phyloP scores from a whole-genome alignment of 257 asterid species.

The Capsicum chinense region DNA sequence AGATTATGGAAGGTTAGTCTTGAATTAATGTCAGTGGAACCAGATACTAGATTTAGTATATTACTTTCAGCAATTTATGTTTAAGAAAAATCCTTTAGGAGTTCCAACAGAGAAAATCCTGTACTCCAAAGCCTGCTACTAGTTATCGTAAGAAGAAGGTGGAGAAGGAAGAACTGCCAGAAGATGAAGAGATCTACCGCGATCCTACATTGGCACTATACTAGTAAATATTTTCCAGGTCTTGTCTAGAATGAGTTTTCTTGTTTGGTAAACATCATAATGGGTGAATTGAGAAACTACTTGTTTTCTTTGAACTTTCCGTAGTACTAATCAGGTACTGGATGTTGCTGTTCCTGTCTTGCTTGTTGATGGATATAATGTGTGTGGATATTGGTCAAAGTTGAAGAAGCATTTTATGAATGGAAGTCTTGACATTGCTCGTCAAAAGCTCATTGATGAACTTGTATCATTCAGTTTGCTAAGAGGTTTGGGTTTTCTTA shows the following conservation, averaged over 20 bases:
- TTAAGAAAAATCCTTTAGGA: constrained; percentile 51
- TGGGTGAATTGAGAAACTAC: constrained; percentile 28
- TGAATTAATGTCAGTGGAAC: constrained; percentile 12
- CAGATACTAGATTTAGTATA: constrained; percentile 23
- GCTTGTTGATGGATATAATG: constrained; percentile 97
- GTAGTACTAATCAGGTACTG: constrained; percentile 83
- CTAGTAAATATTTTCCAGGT: constrained; percentile 58
- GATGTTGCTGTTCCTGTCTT: constrained; percentile 82
- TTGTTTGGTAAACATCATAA: constrained; percentile 25
- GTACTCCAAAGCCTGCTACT: constrained; percentile 77
- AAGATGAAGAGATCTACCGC: constrained; percentile 70
- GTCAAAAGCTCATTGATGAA: constrained; percentile 96
- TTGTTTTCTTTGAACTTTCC: constrained; percentile 31
- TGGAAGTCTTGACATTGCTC: constrained; percentile 90
- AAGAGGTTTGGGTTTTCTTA: constrained; percentile 69
- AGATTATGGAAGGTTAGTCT: constrained; percentile 72
- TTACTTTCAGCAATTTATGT: constrained; percentile 32
- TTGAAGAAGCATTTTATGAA: constrained; percentile 85
- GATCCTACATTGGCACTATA: constrained; percentile 85
- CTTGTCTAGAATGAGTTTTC: constrained; percentile 37
- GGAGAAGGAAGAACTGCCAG: constrained; percentile 85
- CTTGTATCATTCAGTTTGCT: constrained; percentile 76
- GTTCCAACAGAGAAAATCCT: constrained; percentile 65
- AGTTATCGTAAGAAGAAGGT: constrained; percentile 85
- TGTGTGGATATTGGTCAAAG: constrained; percentile 96